Evolutionary conservation across 208 protist species (phyloP), one percentile per base, ranked within the genome.

Genomic region (Leishmania martiniquensis): DNA sequence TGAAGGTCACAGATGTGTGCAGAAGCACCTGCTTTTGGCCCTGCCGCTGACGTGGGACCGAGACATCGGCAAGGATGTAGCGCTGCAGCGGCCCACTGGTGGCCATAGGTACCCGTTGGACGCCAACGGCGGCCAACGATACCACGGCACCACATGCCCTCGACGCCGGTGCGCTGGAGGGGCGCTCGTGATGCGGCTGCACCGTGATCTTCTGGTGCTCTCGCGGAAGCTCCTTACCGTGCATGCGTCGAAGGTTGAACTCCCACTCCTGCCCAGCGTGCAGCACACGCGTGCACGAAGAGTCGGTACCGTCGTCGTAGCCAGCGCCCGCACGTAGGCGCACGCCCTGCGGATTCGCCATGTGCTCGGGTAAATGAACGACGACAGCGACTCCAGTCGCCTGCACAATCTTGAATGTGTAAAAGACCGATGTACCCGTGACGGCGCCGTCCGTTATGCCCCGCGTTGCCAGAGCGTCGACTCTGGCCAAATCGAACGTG

Each of bases 211-310:
- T 88, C 54, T 94, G 92, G 67, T 93, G 83, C 60, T 72, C 80
- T 0, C 66, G 69, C 12, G 87, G 80, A 37, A 92, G 65, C 77
- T 96, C 89, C 69, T 88, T 81, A 34, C 92, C 89, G 47, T 88
- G 84, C 57, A 81, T 54, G 42, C 88, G 85, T 4, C 89, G 92
- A 37, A 94, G 91, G 78, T 90, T 92, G 66, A 96, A 94, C 7
- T 82, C 77, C 76, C 86, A 86, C 39, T 72, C 68, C 63, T 91
- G 84, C 20, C 80, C 76, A 2, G 72, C 65, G 37, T 57, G 65
- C 9, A 90, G 45, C 29, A 66, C 51, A 52, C 29, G 34, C 52
- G n/a, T 6, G 2, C 9, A 20, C 5, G 54, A 47, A 1, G 44
- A 63, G 34, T 12, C 39, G 71, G 1, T n/a, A 39, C 45, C 57